phyloP scores from a whole-genome alignment of 306 rosid genomes.

The Sophora flavescens region DNA sequence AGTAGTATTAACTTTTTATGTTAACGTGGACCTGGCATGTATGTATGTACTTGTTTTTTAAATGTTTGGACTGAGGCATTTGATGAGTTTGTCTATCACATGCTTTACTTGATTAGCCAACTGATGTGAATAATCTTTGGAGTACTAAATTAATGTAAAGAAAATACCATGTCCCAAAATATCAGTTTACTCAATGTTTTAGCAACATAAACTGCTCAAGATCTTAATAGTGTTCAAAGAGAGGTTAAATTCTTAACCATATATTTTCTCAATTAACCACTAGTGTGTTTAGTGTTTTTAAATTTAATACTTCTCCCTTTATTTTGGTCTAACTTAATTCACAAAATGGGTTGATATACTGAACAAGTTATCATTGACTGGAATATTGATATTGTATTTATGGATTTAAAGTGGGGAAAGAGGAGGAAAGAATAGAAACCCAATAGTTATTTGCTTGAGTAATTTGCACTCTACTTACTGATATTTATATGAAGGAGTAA shows the following conservation, averaged over 20 bases:
- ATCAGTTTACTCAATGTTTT: slow-evolving; percentile 1
- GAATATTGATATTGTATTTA: not conserved
- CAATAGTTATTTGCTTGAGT: too few relatives aligned
- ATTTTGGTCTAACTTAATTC: slow-evolving; percentile 7
- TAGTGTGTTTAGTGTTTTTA: slow-evolving; percentile 6
- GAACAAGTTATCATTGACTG: slow-evolving; percentile 27
- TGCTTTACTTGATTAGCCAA: slow-evolving; percentile 15
- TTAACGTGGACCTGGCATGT: not conserved
- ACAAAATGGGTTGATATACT: slow-evolving; percentile 16
- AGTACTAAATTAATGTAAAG: not conserved
- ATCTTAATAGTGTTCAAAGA: slow-evolving; percentile 1
- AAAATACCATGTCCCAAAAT: slow-evolving; percentile 5
- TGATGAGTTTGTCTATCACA: slow-evolving; percentile 17
- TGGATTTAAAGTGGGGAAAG: too few relatives aligned
- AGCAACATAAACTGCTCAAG: slow-evolving; percentile 12
- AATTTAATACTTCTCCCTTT: not conserved
- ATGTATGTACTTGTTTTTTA: not conserved
- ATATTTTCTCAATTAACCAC: slow-evolving; percentile 23
- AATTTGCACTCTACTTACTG: too few relatives aligned
- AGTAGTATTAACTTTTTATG: slow-evolving; percentile 13
- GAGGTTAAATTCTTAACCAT: slow-evolving; percentile 14
- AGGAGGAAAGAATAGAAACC: too few relatives aligned
- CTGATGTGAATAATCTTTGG: not conserved
- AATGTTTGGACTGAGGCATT: not conserved
- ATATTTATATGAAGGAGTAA: too few relatives aligned